Conservation (phyloP, 1,284 basidiomycete genomes). For the Leccinum pachyderme region DNA sequence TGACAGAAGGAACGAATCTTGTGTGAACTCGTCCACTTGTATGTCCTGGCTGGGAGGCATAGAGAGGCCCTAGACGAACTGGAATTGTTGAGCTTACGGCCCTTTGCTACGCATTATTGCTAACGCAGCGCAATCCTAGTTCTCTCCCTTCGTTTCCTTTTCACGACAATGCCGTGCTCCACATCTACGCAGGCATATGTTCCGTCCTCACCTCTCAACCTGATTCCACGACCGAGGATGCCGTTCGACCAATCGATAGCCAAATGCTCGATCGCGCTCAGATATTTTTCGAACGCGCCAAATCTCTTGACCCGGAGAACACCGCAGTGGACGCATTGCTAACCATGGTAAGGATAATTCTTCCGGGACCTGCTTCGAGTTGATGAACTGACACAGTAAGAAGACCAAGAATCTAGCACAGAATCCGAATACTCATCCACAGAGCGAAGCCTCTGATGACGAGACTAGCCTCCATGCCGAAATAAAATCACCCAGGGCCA, state of each 20-base stretch:
- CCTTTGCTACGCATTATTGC: not conserved
- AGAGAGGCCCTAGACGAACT: constrained; percentile 79
- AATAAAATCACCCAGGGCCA: constrained; percentile 18
- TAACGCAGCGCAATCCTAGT: constrained; percentile 39
- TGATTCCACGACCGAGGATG: constrained; percentile 3
- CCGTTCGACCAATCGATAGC: constrained; percentile 14
- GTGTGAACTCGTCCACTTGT: constrained; percentile 67
- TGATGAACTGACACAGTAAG: not conserved
- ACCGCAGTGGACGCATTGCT: constrained; percentile 47
- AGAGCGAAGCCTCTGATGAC: constrained; percentile 45
- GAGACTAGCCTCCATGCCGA: constrained; percentile 27
- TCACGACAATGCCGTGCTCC: constrained; percentile 74
- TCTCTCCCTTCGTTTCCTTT: constrained; percentile 85
- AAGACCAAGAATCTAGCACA: constrained; percentile 26
- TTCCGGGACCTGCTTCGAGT: constrained; percentile 2
- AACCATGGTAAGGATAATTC: constrained; percentile 42
- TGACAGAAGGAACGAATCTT: constrained; percentile 70
- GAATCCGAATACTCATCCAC: constrained; percentile 8
- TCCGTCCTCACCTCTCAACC: constrained; percentile 58
- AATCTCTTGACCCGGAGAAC: constrained; percentile 58
- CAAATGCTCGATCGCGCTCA: constrained; percentile 56
- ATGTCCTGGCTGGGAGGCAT: constrained; percentile 58
- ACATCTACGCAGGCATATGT: constrained; percentile 80
- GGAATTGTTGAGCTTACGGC: constrained; percentile 60
- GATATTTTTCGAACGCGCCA: constrained; percentile 62